Evolutionary conservation across 768 basidiomycete species (phyloP), one percentile per base, ranked within the genome.

Genomic region (Suillus tomentosus): DNA sequence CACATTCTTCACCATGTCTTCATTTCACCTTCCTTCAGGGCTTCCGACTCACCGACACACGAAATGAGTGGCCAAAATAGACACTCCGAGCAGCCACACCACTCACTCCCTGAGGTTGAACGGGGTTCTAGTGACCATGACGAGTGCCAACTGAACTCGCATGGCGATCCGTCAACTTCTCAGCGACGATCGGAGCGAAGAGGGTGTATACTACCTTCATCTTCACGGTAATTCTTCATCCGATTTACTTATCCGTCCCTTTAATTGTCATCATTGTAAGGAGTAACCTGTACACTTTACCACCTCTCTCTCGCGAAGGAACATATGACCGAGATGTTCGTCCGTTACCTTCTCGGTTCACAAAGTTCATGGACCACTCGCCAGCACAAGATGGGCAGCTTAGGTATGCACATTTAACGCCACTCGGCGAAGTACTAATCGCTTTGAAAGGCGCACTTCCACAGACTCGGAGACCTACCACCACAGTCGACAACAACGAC

Each of bases 271-370:
- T 58, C 8, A 6, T 27, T 27, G 27, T 17, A 54, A 54, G 53
- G 19, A 58, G 27, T 19, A 66, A 66, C 63, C 76, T 71, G 70
- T 74, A 76, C 74, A 76, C 65, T 62, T 67, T 74, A 64, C 74
- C 74, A 66, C 69, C 74, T 66, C 66, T 75, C 62, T 65, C 74
- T 65, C 73, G 71, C 60, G 73, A 76, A 60, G 70, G 69, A 58
- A 71, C 70, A 69, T 67, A 70, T 72, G 73, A 73, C 73, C 74
- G 69, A 40, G 73, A 76, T 74, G 71, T 71, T 50, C 71, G 74
- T 62, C 69, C 77, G 59, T 69, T 75, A 48, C 73, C 65, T 64
- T 72, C 74, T 62, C 73, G 76, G 65, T 69, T 73, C 53, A 75
- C 75, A 72, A 74, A 66, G 55, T 43, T 62, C 56, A 65, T 67